These are phyloP conservation scores for Coemansia sp. DNA, from an alignment of 192 early-diverging fungal genomes.

Conservation along the genomic window DNA sequence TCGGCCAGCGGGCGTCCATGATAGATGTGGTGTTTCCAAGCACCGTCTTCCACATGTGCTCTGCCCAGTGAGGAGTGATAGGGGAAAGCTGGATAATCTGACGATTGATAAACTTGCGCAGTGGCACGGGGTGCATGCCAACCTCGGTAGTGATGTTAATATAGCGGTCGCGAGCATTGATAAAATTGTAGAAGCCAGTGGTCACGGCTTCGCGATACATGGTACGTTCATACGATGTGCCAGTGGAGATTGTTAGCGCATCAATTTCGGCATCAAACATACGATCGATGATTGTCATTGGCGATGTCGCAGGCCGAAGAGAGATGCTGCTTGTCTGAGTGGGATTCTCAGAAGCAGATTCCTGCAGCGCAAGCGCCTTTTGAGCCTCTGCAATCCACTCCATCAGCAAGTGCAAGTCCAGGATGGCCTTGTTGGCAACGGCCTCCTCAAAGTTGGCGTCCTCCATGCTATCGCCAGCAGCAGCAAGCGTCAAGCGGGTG, in stretches of 20 bases:
- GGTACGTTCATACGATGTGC: slow-evolving; percentile 73
- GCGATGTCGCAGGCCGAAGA: slow-evolving; percentile 54
- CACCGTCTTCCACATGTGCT: slow-evolving; percentile 82
- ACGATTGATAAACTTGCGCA: slow-evolving; percentile 77
- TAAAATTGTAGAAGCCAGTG: slow-evolving; percentile 87
- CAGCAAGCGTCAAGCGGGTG: slow-evolving; percentile 90
- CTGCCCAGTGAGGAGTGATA: slow-evolving; percentile 91
- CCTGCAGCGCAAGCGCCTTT: slow-evolving; percentile 51
- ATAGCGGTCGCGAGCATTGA: slow-evolving; percentile 84
- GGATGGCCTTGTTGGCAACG: slow-evolving; percentile 92
- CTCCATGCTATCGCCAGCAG: slow-evolving; percentile 93
- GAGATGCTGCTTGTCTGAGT: slow-evolving; percentile 37
- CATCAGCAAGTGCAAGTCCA: slow-evolving; percentile 83
- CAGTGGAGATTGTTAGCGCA: slow-evolving; percentile 63
- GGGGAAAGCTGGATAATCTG: slow-evolving; percentile 86
- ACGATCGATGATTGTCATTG: slow-evolving; percentile 70
- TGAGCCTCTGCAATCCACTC: slow-evolving; percentile 87
- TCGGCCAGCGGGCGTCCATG: slow-evolving; percentile 68
- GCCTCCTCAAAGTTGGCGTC: slow-evolving; percentile 98
- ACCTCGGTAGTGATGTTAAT: slow-evolving; percentile 66
- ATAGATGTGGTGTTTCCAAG: slow-evolving; percentile 73
- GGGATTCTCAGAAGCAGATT: slow-evolving; percentile 47
- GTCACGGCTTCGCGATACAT: slow-evolving; percentile 92
- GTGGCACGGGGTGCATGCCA: slow-evolving; percentile 86
- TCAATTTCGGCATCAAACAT: slow-evolving; percentile 94